Conservation (phyloP, 1,284 basidiomycete species). For the Tilletiopsis washingtonensis region DNA sequence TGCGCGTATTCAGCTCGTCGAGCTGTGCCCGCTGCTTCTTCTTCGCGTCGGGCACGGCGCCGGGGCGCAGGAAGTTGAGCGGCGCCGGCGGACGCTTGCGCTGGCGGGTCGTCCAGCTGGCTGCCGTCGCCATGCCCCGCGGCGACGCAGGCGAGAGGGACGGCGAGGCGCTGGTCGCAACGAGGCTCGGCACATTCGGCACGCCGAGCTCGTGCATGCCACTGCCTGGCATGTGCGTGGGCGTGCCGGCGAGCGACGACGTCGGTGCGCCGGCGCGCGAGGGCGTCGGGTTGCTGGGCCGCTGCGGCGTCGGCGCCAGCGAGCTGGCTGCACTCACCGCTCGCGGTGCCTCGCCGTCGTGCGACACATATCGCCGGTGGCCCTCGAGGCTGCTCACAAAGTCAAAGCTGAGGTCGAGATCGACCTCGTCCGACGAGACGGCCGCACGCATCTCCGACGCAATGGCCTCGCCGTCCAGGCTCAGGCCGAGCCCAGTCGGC, state of each 20-base stretch:
- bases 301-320: slow-evolving; percentile 11
- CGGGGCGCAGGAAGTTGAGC: slow-evolving; percentile 2
- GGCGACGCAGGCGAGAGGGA: slow-evolving; percentile 11
- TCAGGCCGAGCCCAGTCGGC: too few species aligned
- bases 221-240: too few species aligned
- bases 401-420: slow-evolving; percentile 33
- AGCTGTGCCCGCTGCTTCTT: slow-evolving; percentile 2
- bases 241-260: too few species aligned
- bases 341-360: background rate
- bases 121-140: slow-evolving; percentile 20
- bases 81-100: slow-evolving; percentile 27
- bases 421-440: slow-evolving; percentile 13
- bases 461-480: too few species aligned
- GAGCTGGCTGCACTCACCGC: slow-evolving; percentile 8
- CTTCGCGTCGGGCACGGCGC: slow-evolving; percentile 1
- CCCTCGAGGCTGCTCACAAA: slow-evolving; percentile 23
- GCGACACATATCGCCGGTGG: too few species aligned
- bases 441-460: background rate
- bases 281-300: background rate
- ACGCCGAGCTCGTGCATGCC: too few species aligned
- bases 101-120: slow-evolving; percentile 17
- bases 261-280: background rate
- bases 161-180: too few species aligned
- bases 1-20: slow-evolving; percentile 8
- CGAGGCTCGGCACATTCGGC: background rate